These are phyloP conservation scores for Penicillium paxilli DNA, from an alignment of 495 filamentous ascomycete species.

Conservation along the genomic window DNA sequence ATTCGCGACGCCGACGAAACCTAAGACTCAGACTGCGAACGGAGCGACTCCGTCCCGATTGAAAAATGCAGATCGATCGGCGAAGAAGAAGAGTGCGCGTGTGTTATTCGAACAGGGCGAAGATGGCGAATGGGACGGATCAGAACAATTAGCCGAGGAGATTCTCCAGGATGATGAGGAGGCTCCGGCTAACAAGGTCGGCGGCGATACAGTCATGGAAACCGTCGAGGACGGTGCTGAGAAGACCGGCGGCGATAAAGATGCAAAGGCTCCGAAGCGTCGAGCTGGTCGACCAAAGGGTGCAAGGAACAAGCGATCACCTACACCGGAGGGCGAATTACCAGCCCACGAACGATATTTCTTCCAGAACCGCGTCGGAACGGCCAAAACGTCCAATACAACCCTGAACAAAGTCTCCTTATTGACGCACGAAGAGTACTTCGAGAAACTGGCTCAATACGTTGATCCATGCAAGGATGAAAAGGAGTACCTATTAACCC, in stretches of 20 bases:
- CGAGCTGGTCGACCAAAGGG: slow-evolving; percentile 60
- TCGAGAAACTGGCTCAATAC: slow-evolving; percentile 64
- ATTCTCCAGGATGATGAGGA: slow-evolving; percentile 61
- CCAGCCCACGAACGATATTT: slow-evolving; percentile 91
- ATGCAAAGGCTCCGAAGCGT: slow-evolving; percentile 54
- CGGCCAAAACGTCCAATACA: slow-evolving; percentile 81
- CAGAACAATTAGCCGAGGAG: slow-evolving; percentile 68
- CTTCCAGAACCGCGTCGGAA: slow-evolving; percentile 81
- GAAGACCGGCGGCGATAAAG: slow-evolving; percentile 25
- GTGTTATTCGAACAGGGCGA: slow-evolving; percentile 69
- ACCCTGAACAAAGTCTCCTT: slow-evolving; percentile 73
- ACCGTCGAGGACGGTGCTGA: slow-evolving; percentile 35
- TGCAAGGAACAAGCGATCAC: slow-evolving; percentile 65
- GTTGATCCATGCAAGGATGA: slow-evolving; percentile 72
- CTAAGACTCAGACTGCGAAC: slow-evolving; percentile 26
- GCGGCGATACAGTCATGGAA: slow-evolving; percentile 40
- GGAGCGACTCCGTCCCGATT: slow-evolving; percentile 53
- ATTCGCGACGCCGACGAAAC: slow-evolving; percentile 42
- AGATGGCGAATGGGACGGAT: slow-evolving; percentile 76
- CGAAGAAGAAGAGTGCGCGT: slow-evolving; percentile 80
- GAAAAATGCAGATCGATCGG: slow-evolving; percentile 76
- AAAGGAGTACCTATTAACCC: slow-evolving; percentile 65
- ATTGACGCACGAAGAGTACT: slow-evolving; percentile 90
- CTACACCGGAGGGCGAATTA: slow-evolving; percentile 76
- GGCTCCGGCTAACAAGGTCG: slow-evolving; percentile 34